Evolutionary conservation across 208 protist genomes (phyloP), one percentile per base, ranked within the genome.

Genomic region (Trichomonas gallinae): DNA sequence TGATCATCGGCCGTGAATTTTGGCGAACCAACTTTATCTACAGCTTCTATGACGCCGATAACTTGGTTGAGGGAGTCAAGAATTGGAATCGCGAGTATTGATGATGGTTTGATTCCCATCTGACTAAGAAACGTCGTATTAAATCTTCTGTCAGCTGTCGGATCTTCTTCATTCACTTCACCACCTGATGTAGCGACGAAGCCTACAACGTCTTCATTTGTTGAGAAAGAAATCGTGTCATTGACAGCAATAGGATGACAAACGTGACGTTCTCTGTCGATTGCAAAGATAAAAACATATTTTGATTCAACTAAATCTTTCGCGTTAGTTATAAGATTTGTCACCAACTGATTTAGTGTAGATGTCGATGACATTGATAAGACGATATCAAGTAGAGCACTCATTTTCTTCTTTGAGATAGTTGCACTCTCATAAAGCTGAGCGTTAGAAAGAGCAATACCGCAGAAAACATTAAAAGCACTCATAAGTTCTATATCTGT

Each of bases 391-490:
- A 93, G 21, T 21, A 93, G 21, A 51, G 87, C 87, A 38, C 40
- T 58, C 87, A 93, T 93, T 15, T 93, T 93, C 87, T 93, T 93
- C n/a, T 93, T 93, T 1, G 44, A 38, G 36, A 48, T 42, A 6
- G 87, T 93, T 36, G 87, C 87, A 4, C 26, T 38, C 46, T 93
- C 44, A 51, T 93, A 93, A 0, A 93, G 21, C 51, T 93, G 87
- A 6, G 87, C 87, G 51, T 93, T 93, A 34, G 44, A 51, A 17
- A 93, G 9, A 44, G 87, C 87, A 93, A 93, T 93, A 4, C 87
- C 87, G 15, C 87, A 93, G n/a, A 93, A 93, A 15, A 93, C 87
- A 51, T 93, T 93, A 38, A 93, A 93, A 34, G 87, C 87, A 38
- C 13, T 34, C 31, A 93, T 58, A 15, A 93, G 46, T 93, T 93